Evolutionary conservation across 2,329 filamentous ascomycete genomes (phyloP), one percentile per base, ranked within the genome.

Genomic region (Dactylonectria estremocensis): DNA sequence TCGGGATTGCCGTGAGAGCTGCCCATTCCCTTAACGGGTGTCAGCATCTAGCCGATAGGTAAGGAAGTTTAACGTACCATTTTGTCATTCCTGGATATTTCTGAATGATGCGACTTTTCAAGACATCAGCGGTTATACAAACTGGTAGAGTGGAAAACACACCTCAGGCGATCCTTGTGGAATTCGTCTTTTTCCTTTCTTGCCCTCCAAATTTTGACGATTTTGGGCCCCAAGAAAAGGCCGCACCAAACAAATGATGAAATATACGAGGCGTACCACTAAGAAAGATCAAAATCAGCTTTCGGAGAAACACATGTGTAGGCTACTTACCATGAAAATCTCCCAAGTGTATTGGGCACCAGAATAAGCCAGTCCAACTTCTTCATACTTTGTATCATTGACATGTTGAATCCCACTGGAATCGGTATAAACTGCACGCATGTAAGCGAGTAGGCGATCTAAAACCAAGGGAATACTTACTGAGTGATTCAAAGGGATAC

Each of bases 161-260:
- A 61, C 58, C 58, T 61, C 1, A 61, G 37, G 3, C 58, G 58
- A 14, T 61, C 58, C n/a, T 61, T 40, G 13, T 61, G 58, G 10
- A 53, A 61, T 33, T 31, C 22, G 4, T 37, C 48, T 33, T 53
- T 40, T 5, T 40, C 24, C 1, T 52, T 61, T 16, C 58, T 43
- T 6, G 58, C 35, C 20, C 52, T 61, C 58, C 58, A 61, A 14
- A 61, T 52, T 9, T 43, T 77, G 24, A 79, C 81, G 52, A 90
- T 81, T 63, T 87, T 82, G 0, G 80, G 70, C 48, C 80, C 88
- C 1, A 88, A 87, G 64, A 90, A 90, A 0, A 88, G 83, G 3
- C 79, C 79, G 76, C 90, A 87, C 88, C 89, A 91, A 6, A 85
- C 85, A 54, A 90, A 81, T 0, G 88, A 87, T 1, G 88, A 89